Conservation (phyloP, 805 yeast genomes). For the Hanseniaspora lachancei region DNA sequence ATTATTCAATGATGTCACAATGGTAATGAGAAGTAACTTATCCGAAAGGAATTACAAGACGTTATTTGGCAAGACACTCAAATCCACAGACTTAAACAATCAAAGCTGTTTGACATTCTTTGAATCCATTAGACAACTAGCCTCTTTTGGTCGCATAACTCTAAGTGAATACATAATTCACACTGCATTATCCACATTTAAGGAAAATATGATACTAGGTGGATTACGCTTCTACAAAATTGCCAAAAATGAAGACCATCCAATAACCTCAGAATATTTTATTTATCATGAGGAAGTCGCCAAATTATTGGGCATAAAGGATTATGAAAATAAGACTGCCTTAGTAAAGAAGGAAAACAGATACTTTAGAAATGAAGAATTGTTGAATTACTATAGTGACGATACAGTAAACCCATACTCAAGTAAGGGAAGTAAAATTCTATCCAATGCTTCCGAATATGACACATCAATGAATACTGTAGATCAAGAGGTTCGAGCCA, state of each 20-base stretch:
- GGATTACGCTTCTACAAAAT: slow-evolving; percentile 23
- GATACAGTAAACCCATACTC: slow-evolving; percentile 23
- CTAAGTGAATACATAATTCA: slow-evolving; percentile 16
- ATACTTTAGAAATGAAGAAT: slow-evolving; percentile 22
- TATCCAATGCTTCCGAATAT: slow-evolving; percentile 12
- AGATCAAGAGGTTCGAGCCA: background rate
- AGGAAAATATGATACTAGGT: slow-evolving; percentile 22
- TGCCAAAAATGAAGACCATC: slow-evolving; percentile 15
- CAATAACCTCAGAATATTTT: slow-evolving; percentile 20
- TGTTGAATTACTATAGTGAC: slow-evolving; percentile 25
- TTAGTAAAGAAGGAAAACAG: slow-evolving; percentile 17
- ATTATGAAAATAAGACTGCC: slow-evolving; percentile 20
- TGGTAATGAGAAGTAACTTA: slow-evolving; percentile 6
- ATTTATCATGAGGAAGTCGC: slow-evolving; percentile 24
- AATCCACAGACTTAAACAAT: background rate
- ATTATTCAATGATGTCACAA: slow-evolving; percentile 8
- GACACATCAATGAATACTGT: background rate
- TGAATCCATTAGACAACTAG: slow-evolving; percentile 8
- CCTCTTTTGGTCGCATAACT: background rate
- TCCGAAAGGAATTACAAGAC: background rate
- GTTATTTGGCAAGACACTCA: slow-evolving; percentile 4
- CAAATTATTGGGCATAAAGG: slow-evolving; percentile 19
- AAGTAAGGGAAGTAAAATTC: slow-evolving; percentile 22
- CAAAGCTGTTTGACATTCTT: slow-evolving; percentile 10
- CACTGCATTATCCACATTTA: slow-evolving; percentile 21